A percentile compares a stretch with the other conserved stretches of the same genome.
These are phyloP conservation scores for Fusarium euwallaceae DNA, from an alignment of 2,329 filamentous ascomycete species.

Conservation along the genomic window DNA sequence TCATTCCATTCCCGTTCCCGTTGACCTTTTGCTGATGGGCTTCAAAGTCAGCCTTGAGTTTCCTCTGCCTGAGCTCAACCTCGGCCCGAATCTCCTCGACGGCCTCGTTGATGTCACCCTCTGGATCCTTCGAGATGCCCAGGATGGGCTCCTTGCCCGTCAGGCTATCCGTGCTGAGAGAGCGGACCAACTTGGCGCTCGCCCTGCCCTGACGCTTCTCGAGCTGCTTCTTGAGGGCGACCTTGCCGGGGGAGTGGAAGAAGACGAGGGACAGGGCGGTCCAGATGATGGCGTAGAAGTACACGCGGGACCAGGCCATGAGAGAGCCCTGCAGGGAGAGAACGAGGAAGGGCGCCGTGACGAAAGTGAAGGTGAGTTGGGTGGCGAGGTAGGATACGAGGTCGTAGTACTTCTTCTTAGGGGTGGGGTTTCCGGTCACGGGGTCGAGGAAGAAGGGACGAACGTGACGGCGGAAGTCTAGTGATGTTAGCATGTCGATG, in stretches of 20 bases:
- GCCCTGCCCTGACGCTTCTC: constrained; percentile 68
- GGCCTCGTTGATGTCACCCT: constrained; percentile 81
- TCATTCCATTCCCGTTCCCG: background rate
- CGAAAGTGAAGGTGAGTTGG: constrained; percentile 86
- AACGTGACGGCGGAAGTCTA: constrained; percentile 89
- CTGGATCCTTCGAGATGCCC: constrained; percentile 83
- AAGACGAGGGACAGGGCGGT: constrained; percentile 76
- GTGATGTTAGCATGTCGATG: constrained; percentile 13
- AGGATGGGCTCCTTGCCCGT: constrained; percentile 73
- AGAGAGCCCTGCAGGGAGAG: constrained; percentile 79
- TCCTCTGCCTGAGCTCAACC: constrained; percentile 67
- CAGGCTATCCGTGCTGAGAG: constrained; percentile 69
- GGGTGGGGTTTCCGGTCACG: constrained; percentile 75
- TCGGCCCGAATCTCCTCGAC: constrained; percentile 81
- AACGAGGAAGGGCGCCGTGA: constrained; percentile 86
- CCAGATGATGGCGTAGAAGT: constrained; percentile 86
- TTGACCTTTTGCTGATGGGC: constrained; percentile 49
- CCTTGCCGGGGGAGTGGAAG: constrained; percentile 84
- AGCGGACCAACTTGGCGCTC: constrained; percentile 61
- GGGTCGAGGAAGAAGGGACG: constrained; percentile 93
- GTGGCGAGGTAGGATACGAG: constrained; percentile 80
- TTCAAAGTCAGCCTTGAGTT: constrained; percentile 71
- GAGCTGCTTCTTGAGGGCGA: constrained; percentile 66
- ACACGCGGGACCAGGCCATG: constrained; percentile 84
- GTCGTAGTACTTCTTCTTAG: constrained; percentile 89